Percentiles rank a stretch among this genome's conserved stretches.
Evolutionary conservation across 1,139 yeast species (phyloP).

Genomic region (Ogataea hybrid): DNA sequence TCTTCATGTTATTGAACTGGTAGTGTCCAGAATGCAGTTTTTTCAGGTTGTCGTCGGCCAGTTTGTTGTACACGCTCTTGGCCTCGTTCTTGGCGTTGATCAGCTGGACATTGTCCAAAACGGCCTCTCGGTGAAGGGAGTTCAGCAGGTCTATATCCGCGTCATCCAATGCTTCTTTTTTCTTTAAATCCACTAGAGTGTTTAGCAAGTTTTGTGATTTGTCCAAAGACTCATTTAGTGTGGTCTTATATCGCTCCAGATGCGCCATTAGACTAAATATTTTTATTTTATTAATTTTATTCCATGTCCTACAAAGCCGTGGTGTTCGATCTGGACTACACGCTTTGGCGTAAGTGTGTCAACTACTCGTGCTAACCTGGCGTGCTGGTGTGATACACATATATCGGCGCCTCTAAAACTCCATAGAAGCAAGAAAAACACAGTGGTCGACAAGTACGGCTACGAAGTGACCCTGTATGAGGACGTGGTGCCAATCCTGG

Average conservation of each 20-base stretch:
- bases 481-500: slow-evolving; percentile 59
- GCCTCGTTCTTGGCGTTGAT: slow-evolving; percentile 21
- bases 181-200: slow-evolving; percentile 6
- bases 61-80: slow-evolving; percentile 18
- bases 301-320: slow-evolving; percentile 41
- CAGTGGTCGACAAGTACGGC: slow-evolving; percentile 47
- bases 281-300: background rate
- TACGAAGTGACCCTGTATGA: slow-evolving; percentile 49
- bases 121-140: slow-evolving; percentile 16
- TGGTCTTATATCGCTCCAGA: slow-evolving; percentile 9
- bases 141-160: slow-evolving; percentile 12
- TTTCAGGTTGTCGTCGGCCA: slow-evolving; percentile 12
- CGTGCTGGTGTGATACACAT: slow-evolving; percentile 67
- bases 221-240: slow-evolving; percentile 19
- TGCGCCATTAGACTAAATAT: slow-evolving; percentile 2
- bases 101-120: slow-evolving; percentile 24
- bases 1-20: slow-evolving; percentile 21
- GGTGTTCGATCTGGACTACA: slow-evolving; percentile 75
- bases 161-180: slow-evolving; percentile 1
- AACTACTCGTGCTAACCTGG: slow-evolving; percentile 16
- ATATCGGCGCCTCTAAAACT: slow-evolving; percentile 50
- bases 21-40: slow-evolving; percentile 19
- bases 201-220: slow-evolving; percentile 11
- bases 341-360: slow-evolving; percentile 71
- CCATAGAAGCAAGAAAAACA: slow-evolving; percentile 22